phyloP scores from a whole-genome alignment of 2,329 filamentous ascomycete species.

The Aspergillus alliaceus region DNA sequence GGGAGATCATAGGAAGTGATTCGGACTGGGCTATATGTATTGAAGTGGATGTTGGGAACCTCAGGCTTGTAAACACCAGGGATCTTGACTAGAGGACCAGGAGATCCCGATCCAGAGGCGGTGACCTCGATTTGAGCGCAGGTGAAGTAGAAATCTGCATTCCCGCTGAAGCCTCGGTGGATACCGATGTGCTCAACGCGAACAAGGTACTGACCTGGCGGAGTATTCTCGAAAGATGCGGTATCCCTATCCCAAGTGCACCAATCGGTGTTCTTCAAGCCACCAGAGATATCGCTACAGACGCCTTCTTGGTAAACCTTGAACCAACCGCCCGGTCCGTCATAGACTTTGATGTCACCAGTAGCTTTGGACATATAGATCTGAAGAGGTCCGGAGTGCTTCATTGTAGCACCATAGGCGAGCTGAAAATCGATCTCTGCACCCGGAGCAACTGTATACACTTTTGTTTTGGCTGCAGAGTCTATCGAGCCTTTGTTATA shows the following conservation, averaged over 20 bases:
- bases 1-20: constrained; percentile 7
- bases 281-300: constrained; percentile 1
- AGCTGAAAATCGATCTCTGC: constrained; percentile 19
- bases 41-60: constrained; percentile 13
- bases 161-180: constrained; percentile 44
- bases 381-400: constrained; percentile 24
- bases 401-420: constrained; percentile 18
- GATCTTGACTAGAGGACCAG: constrained; percentile 12
- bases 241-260: constrained; percentile 13
- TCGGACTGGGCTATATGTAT: constrained; percentile 10
- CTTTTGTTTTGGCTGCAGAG: constrained; percentile 13
- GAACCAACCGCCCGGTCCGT: constrained; percentile 25
- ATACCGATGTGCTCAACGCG: constrained; percentile 52
- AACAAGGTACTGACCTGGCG: constrained; percentile 50
- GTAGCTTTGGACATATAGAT: constrained; percentile 27
- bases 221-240: constrained; percentile 39
- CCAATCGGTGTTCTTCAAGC: constrained; percentile 8
- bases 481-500: constrained; percentile 18
- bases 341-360: constrained; percentile 14
- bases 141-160: constrained; percentile 50
- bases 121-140: constrained; percentile 47
- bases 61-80: constrained; percentile 15
- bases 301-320: constrained; percentile 18
- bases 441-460: constrained; percentile 16
- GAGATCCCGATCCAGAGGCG: constrained; percentile 38